Evolutionary conservation across 257 asterid species (phyloP).

Genomic region (Dorcoceras hygrometricum): DNA sequence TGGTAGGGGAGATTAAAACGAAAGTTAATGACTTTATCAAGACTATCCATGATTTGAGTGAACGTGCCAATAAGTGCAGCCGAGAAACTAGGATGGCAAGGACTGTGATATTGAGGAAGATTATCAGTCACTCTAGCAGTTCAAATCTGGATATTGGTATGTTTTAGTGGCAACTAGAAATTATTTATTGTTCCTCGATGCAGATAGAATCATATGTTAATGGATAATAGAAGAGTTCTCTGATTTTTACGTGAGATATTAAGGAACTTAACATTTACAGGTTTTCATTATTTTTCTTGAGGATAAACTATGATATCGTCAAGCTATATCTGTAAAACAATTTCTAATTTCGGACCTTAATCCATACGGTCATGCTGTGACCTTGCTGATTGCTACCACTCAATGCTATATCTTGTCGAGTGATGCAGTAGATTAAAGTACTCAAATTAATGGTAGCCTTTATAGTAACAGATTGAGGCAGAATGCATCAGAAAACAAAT

Average conservation of each 20-base stretch:
- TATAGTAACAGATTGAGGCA: neutral
- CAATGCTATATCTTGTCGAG: neutral
- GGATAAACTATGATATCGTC: neutral
- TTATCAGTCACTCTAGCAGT: slow-evolving; percentile 48
- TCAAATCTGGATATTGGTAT: slow-evolving; percentile 46
- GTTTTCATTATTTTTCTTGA: neutral
- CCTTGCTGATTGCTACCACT: neutral
- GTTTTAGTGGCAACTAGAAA: slow-evolving; percentile 25
- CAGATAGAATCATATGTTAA: neutral
- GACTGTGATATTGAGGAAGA: slow-evolving; percentile 54
- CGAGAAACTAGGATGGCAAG: slow-evolving; percentile 61
- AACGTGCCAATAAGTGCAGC: slow-evolving; percentile 56
- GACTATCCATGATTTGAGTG: slow-evolving; percentile 53
- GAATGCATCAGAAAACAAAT: neutral
- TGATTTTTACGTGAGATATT: neutral
- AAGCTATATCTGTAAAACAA: slow-evolving; percentile 5
- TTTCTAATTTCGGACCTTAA: neutral
- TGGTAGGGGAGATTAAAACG: slow-evolving; percentile 58
- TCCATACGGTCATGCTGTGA: neutral
- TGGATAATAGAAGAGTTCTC: neutral
- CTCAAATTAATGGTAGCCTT: neutral
- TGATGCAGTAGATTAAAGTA: neutral
- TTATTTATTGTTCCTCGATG: slow-evolving; percentile 1
- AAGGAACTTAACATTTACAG: neutral
- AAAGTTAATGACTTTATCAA: slow-evolving; percentile 51